Evolutionary conservation across 139 green algal genomes (phyloP).

Genomic region (Chlamydomonas sp.): DNA sequence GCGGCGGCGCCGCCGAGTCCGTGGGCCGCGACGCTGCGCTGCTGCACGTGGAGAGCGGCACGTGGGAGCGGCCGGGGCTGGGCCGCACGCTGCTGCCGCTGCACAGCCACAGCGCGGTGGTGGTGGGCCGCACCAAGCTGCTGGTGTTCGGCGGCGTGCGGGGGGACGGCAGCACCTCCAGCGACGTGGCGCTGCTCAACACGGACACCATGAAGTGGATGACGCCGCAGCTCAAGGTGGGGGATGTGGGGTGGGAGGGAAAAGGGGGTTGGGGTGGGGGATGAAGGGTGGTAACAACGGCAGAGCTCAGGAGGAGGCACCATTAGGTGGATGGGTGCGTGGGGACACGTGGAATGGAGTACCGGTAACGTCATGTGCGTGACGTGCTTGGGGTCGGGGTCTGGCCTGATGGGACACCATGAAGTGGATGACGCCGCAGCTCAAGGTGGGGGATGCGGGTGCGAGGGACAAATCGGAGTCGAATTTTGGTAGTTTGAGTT

Average conservation of each 20-base stretch:
- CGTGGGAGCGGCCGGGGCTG: constrained; percentile 57
- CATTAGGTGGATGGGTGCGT: no score
- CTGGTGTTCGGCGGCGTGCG: constrained; percentile 52
- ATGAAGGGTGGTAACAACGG: background rate
- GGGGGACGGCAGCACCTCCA: background rate
- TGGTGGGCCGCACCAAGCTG: constrained; percentile 61
- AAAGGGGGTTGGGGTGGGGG: background rate
- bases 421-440: constrained; percentile 55
- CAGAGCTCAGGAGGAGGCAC: background rate
- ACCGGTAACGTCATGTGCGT: no score
- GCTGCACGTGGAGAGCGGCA: constrained; percentile 58
- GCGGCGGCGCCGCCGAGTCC: constrained; percentile 33
- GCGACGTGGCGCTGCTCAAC: constrained; percentile 48
- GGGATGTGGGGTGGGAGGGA: background rate
- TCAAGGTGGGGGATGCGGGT: constrained; percentile 7
- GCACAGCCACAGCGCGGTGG: constrained; percentile 35
- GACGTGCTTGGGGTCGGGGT: no score
- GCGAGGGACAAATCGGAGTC: background rate
- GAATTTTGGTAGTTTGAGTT: background rate
- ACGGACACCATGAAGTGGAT: constrained; percentile 60
- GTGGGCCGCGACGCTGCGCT: constrained; percentile 56
- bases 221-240: constrained; percentile 46
- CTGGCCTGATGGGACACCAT: constrained; percentile 37
- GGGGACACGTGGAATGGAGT: no score
- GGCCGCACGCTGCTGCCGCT: constrained; percentile 23